Conservation (phyloP, 371 early-diverging fungal species). For the Cokeromyces recurvatus region DNA sequence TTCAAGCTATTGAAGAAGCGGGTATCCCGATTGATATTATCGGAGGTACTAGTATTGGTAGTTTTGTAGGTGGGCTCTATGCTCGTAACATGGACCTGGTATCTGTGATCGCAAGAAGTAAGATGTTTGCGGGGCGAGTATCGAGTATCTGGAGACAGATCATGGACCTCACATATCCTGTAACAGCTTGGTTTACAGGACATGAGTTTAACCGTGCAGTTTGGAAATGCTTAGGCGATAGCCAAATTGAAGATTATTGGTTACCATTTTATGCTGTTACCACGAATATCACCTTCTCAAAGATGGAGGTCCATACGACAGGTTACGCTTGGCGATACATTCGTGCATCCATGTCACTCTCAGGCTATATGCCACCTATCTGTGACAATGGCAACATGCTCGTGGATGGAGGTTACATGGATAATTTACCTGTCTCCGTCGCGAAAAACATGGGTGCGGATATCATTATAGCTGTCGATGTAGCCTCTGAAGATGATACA, state of each 20-base stretch:
- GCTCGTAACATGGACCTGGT: slow-evolving; percentile 88
- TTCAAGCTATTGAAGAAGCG: slow-evolving; percentile 97
- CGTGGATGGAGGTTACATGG: slow-evolving; percentile 99
- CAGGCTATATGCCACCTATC: slow-evolving; percentile 93
- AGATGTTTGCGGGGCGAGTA: slow-evolving; percentile 81
- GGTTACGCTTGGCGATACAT: slow-evolving; percentile 98
- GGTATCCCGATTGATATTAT: slow-evolving; percentile 98
- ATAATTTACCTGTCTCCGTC: slow-evolving; percentile 96
- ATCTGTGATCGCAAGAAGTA: slow-evolving; percentile 81
- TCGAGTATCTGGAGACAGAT: slow-evolving; percentile 86
- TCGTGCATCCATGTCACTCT: slow-evolving; percentile 98
- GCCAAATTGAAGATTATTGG: slow-evolving; percentile 98
- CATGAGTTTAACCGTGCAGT: slow-evolving; percentile 95
- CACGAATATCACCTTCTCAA: slow-evolving; percentile 94
- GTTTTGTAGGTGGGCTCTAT: slow-evolving; percentile 96
- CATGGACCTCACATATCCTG: slow-evolving; percentile 96
- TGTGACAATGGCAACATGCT: slow-evolving; percentile 95
- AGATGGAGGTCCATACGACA: slow-evolving; percentile 88
- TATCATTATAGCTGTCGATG: slow-evolving; percentile 97
- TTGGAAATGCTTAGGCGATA: slow-evolving; percentile 91
- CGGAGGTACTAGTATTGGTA: slow-evolving; percentile 98
- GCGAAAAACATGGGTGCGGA: slow-evolving; percentile 91
- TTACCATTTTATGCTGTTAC: slow-evolving; percentile 96
- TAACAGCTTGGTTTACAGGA: slow-evolving; percentile 88
- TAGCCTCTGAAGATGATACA: slow-evolving; percentile 87